phyloP scores from a whole-genome alignment of 2,329 filamentous ascomycete genomes.

The Passalora sequoiae region DNA sequence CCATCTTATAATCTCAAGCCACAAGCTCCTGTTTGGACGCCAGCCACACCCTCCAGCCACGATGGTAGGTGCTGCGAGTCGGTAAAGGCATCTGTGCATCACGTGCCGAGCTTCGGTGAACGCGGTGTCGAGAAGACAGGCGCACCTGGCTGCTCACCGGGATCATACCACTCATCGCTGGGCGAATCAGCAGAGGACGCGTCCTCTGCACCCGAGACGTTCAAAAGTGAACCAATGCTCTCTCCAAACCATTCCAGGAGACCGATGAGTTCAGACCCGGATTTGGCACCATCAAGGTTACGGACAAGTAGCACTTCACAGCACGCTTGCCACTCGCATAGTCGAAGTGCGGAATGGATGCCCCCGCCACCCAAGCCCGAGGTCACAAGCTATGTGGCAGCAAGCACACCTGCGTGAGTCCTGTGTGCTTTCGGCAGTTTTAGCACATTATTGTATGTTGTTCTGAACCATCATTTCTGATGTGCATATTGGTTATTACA shows the following conservation, averaged over 20 bases:
- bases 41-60: background rate
- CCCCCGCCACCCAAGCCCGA: slow-evolving; percentile 2
- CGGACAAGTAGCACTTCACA: background rate
- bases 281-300: background rate
- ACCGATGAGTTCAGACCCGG: background rate
- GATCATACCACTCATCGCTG: slow-evolving; percentile 9
- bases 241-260: background rate
- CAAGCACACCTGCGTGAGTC: background rate
- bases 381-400: background rate
- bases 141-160: slow-evolving; percentile 5
- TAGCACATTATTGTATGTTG: background rate
- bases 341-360: background rate
- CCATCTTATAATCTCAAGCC: background rate
- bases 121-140: background rate
- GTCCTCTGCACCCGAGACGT: slow-evolving; percentile 8
- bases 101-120: background rate
- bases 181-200: slow-evolving; percentile 6
- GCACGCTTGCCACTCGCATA: background rate
- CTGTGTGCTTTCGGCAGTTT: background rate
- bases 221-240: slow-evolving; percentile 8
- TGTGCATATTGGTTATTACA: too few species aligned
- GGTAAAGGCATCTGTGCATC: background rate
- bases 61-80: slow-evolving; percentile 1
- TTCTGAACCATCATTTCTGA: background rate
- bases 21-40: background rate